Percentiles rank a stretch among this genome's conserved stretches.
These are phyloP conservation scores for Entophlyctis luteolus DNA, from an alignment of 192 early-diverging fungal species.

Conservation along the genomic window DNA sequence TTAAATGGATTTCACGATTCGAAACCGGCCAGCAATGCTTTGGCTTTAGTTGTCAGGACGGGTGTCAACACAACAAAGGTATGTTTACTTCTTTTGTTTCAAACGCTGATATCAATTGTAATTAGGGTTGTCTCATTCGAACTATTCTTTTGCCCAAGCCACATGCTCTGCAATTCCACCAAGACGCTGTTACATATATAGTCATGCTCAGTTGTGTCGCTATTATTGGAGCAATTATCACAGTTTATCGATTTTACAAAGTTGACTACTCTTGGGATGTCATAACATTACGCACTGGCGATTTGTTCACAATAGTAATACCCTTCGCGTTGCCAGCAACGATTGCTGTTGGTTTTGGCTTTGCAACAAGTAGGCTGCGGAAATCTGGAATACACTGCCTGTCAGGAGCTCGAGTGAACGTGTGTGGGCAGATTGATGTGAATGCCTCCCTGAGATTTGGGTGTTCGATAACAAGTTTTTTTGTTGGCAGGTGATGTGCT, in stretches of 20 bases:
- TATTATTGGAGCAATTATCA: constrained; percentile 77
- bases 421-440: constrained; percentile 87
- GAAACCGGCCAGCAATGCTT: constrained; percentile 36
- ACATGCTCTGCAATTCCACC: constrained; percentile 92
- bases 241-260: constrained; percentile 82
- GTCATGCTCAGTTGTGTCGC: constrained; percentile 85
- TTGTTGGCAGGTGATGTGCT: constrained; percentile 70
- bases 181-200: constrained; percentile 96
- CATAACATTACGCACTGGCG: constrained; percentile 87
- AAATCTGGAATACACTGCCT: constrained; percentile 86
- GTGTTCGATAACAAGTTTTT: neutral
- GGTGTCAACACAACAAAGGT: constrained; percentile 94
- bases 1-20: constrained; percentile 18
- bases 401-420: constrained; percentile 84
- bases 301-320: constrained; percentile 94
- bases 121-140: constrained; percentile 77
- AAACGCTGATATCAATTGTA: neutral
- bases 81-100: neutral
- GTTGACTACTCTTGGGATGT: constrained; percentile 58
- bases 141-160: constrained; percentile 97
- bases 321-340: constrained; percentile 96
- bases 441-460: neutral
- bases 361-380: constrained; percentile 84
- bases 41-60: constrained; percentile 85
- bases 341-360: constrained; percentile 94